phyloP scores from a whole-genome alignment of 2,329 filamentous ascomycete genomes.

The Pseudocercospora musae region DNA sequence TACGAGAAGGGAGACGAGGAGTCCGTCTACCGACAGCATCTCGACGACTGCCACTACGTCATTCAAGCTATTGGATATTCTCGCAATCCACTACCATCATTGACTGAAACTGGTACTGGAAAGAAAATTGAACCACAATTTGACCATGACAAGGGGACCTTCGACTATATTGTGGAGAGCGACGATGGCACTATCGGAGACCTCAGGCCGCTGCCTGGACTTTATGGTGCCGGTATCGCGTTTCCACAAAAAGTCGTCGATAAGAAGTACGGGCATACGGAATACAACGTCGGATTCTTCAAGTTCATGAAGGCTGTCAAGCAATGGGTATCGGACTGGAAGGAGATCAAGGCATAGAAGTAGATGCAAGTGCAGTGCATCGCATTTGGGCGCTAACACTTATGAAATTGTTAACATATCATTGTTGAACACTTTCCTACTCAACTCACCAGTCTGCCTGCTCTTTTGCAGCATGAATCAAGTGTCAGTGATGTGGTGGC shows the following conservation, averaged over 20 bases:
- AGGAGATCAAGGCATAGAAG: conserved; percentile 10
- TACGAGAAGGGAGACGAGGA: conserved; percentile 51
- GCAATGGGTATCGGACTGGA: conserved; percentile 52
- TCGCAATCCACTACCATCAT: conserved; percentile 48
- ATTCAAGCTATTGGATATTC: conserved; percentile 61
- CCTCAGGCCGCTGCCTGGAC: conserved; percentile 44
- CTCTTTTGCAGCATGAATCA: too few species aligned
- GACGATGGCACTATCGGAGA: conserved; percentile 16
- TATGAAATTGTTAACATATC: neutral
- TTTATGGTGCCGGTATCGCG: conserved; percentile 62
- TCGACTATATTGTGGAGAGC: conserved; percentile 26
- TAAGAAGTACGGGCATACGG: conserved; percentile 59
- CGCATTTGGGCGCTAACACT: neutral
- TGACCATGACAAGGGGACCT: conserved; percentile 42
- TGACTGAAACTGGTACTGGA: conserved; percentile 37
- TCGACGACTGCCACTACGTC: conserved; percentile 52
- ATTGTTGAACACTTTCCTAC: too few species aligned
- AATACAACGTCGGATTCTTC: conserved; percentile 60
- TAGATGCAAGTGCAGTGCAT: neutral
- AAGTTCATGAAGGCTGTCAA: conserved; percentile 65
- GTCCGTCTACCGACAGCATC: conserved; percentile 43
- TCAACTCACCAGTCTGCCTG: too few species aligned
- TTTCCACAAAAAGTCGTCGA: conserved; percentile 61
- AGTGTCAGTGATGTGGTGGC: too few species aligned
- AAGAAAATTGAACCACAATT: conserved; percentile 41